phyloP scores from a whole-genome alignment of 2,329 filamentous ascomycete species.

The Claviceps pusilla region DNA sequence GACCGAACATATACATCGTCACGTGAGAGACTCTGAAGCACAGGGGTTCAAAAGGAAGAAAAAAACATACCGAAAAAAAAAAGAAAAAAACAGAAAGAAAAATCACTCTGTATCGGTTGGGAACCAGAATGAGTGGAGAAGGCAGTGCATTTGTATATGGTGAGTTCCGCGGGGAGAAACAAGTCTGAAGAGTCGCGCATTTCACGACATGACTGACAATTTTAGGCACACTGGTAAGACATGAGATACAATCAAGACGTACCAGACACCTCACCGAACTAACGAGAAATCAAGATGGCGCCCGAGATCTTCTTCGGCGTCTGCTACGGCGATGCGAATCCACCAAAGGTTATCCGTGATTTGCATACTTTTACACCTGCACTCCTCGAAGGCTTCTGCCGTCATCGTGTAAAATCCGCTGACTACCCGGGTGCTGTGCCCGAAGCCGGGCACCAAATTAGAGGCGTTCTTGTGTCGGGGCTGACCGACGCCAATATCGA shows the following conservation, averaged over 20 bases:
- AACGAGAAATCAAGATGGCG: constrained; percentile 45
- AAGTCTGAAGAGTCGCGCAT: not conserved
- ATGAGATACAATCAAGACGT: not conserved
- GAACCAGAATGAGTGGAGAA: constrained; percentile 23
- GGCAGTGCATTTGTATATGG: constrained; percentile 44
- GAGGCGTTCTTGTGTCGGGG: constrained; percentile 63
- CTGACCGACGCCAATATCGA: constrained; percentile 62
- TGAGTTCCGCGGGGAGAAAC: constrained; percentile 11
- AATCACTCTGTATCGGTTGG: constrained; percentile 5
- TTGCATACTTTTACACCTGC: constrained; percentile 57
- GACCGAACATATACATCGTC: no score
- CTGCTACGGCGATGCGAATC: constrained; percentile 46
- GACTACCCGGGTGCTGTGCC: constrained; percentile 73
- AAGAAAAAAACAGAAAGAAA: no score
- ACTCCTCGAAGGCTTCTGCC: constrained; percentile 57
- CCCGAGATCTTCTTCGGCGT: constrained; percentile 74
- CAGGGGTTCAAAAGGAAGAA: not conserved
- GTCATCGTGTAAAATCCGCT: constrained; percentile 49
- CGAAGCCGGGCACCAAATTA: constrained; percentile 41
- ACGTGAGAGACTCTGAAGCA: not conserved
- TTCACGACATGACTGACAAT: not conserved
- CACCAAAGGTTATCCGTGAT: constrained; percentile 32
- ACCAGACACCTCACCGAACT: constrained; percentile 9
- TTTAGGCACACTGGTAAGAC: constrained; percentile 22
- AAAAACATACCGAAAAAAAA: no score